These are phyloP conservation scores for Ustilago nuda DNA, from an alignment of 1,284 basidiomycete genomes.

Conservation along the genomic window DNA sequence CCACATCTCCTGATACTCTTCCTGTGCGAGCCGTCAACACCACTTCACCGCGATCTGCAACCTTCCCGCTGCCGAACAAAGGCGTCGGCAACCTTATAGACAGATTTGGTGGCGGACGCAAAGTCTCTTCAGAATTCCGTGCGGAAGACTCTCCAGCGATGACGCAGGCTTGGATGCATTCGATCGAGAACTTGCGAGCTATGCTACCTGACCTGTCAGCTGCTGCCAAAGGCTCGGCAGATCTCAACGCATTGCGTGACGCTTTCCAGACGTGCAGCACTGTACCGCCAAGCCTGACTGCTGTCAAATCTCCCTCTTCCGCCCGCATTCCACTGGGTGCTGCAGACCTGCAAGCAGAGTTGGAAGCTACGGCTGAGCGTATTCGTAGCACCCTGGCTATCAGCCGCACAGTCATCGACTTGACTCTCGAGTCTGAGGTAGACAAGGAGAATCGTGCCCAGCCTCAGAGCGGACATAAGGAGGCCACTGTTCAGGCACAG, in stretches of 20 bases:
- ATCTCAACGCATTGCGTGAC: constrained; percentile 31
- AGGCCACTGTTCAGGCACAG: constrained; percentile 7
- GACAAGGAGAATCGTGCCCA: constrained; percentile 16
- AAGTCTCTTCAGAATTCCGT: constrained; percentile 21
- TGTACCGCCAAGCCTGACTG: constrained; percentile 6
- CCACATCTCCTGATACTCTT: constrained; percentile 15
- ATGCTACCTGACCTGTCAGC: constrained; percentile 37
- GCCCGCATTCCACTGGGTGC: constrained; percentile 12
- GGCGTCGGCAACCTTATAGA: constrained; percentile 45
- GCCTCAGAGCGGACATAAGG: constrained; percentile 2
- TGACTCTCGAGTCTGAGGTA: constrained; percentile 25
- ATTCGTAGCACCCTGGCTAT: constrained; percentile 31
- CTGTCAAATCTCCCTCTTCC: constrained; percentile 14
- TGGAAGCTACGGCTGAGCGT: constrained; percentile 27
- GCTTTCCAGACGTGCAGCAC: constrained; percentile 27
- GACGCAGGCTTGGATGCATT: constrained; percentile 29
- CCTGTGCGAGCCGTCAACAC: constrained; percentile 17
- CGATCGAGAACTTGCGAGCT: constrained; percentile 27
- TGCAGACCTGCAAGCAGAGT: constrained; percentile 30
- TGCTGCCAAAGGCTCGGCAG: constrained; percentile 31
- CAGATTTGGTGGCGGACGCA: constrained; percentile 42
- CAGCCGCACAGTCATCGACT: constrained; percentile 35
- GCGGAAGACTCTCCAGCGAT: constrained; percentile 25
- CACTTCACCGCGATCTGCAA: constrained; percentile 14
- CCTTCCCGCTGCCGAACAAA: constrained; percentile 27